Evolutionary conservation across 441 rosid species (phyloP).

Genomic region (Rhodomyrtus psidioides): DNA sequence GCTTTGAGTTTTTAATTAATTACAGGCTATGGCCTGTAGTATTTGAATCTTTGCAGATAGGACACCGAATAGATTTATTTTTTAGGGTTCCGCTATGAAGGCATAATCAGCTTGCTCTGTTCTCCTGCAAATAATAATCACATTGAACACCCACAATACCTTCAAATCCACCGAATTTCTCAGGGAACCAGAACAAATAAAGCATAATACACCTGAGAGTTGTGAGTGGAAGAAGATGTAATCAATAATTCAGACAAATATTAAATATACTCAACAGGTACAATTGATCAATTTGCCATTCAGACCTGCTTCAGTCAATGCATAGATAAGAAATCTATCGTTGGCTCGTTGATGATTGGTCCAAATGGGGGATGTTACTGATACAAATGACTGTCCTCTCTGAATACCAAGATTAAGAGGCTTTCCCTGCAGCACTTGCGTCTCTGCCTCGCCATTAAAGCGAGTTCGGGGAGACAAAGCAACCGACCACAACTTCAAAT

Average conservation of each 20-base stretch:
- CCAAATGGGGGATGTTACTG: slow-evolving; percentile 37
- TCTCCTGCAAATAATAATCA: not conserved
- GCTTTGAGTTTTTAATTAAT: not conserved
- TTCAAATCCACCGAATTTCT: slow-evolving; percentile 53
- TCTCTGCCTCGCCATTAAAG: slow-evolving; percentile 30
- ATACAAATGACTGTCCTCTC: slow-evolving; percentile 60
- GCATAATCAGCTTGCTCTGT: not conserved
- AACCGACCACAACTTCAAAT: slow-evolving; percentile 68
- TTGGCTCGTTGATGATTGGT: slow-evolving; percentile 22
- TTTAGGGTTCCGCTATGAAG: not conserved
- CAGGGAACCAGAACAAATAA: slow-evolving; percentile 40
- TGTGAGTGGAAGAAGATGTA: not conserved
- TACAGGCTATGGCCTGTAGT: not conserved
- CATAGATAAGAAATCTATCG: slow-evolving; percentile 33
- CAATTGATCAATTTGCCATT: slow-evolving; percentile 3
- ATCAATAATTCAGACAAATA: not conserved
- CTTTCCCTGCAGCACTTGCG: slow-evolving; percentile 40
- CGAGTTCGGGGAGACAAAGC: slow-evolving; percentile 49
- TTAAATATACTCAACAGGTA: slow-evolving; percentile 12
- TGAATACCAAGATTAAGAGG: slow-evolving; percentile 50
- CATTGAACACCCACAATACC: slow-evolving; percentile 22
- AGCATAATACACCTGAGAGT: slow-evolving; percentile 55
- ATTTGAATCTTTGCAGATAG: not conserved
- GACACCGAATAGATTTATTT: not conserved
- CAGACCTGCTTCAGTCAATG: slow-evolving; percentile 68